Evolutionary conservation across 495 filamentous ascomycete species (phyloP), one percentile per base, ranked within the genome.

Genomic region (Penicillium tannophilum): DNA sequence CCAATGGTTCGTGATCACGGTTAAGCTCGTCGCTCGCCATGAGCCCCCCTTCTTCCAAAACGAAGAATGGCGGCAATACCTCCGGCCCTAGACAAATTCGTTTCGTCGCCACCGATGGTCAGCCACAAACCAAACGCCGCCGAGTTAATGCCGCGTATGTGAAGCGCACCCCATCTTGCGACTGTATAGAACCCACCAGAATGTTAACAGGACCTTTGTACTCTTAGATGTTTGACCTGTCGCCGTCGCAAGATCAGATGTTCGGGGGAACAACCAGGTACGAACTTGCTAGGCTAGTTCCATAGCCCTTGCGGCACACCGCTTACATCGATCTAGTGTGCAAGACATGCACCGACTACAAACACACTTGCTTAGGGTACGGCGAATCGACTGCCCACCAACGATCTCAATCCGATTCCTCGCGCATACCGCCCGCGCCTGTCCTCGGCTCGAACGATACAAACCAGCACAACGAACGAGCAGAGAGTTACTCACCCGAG

Each of bases 241-340:
- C 86, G 90, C 71, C 90, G 87, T 66, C 83, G 90, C 72, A 93
- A 93, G 75, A 92, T 90, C 55, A 83, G 90, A 71, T 93, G 90
- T 69, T 90, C 88, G 26, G 90, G 90, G 55, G 88, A 90, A 74
- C 84, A 86, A 61, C 87, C 87, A 72, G 74, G 77, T 80, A 67
- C 47, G 70, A 62, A 12, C 39, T 39, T 20, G n/a, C 23, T 39
- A 42, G 35, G 19, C 19, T 19, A 20, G 1, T 20, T 19, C 23
- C 4, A 24, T 17, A 16, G 14, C n/a, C 20, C 11, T 41, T 43
- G 33, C 35, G 24, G 30, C 20, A 42, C 14, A n/a, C 39, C 24
- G 11, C 35, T 54, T 19, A 41, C 50, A n/a, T 45, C 35, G 20
- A 19, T 33, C 19, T 47, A 71, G 80, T 83, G 2, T 92, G 89